Base-by-base conservation (phyloP, 1,284 basidiomycete species). In the Phylloboletellus chloephorus region DNA sequence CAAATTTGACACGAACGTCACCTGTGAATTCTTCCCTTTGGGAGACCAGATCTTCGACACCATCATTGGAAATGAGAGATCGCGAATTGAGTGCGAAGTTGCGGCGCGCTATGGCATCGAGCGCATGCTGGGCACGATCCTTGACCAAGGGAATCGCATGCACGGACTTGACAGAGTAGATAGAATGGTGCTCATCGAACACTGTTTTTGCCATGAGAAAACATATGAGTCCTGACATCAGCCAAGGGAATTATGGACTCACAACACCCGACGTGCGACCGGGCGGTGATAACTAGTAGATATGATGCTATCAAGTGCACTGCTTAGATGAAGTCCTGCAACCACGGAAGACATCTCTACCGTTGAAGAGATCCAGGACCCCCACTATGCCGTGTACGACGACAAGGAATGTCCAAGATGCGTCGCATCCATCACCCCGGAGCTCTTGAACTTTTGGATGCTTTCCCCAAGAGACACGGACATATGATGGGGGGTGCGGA, bases 351-450 rank as follows among this genome's bases (percentile, higher is more conserved):
- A 29, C 9, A 36, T 17, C 33, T 43, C 31, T 37, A 87, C 86
- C 76, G 52, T 78, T 72, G 56, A 78, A 84, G 22, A 89, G 63
- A 47, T 79, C 76, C 48, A 88, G 54, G 13, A 83, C 67, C 4
- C 85, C 85, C 31, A 88, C 65, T 47, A 89, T 72, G 8, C 86
- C 86, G 58, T 85, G 81, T 10, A 85, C 71, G 28, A 85, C 60
- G 28, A 75, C 73, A 44, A 69, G 63, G 9, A 73, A 68, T 6
- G 63, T 55, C 80, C 82, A 86, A 52, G 57, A 57, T n/a, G 48
- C 16, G 16, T 63, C 56, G 10, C 48, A 59, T 19, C 48, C 54
- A 29, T 63, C 56, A 13, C 52, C 56, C 13, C 65, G 56, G 15
- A 81, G 43, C 54, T 82, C 76, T 51, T 79, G 73, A n/a, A 85